phyloP scores from a whole-genome alignment of 202 grass and related monocot genomes.

The Brachypodium distachyon region DNA sequence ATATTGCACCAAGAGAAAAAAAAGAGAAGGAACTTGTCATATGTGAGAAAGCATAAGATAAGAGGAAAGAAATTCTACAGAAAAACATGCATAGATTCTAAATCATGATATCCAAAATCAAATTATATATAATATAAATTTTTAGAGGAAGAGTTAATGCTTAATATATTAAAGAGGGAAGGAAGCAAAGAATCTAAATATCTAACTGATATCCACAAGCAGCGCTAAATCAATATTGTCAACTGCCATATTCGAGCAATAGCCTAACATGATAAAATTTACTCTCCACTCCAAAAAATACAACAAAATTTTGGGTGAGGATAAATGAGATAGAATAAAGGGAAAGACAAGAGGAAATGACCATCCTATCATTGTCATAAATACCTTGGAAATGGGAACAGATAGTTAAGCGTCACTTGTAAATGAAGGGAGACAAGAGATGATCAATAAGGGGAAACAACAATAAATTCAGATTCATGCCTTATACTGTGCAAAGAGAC shows the following conservation, averaged over 20 bases:
- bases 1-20: neutral
- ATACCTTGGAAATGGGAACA: neutral
- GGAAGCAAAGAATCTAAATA: neutral
- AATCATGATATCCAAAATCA: neutral
- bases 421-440: neutral
- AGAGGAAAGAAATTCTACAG: neutral
- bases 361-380: neutral
- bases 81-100: neutral
- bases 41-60: neutral
- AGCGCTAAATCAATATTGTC: neutral
- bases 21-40: neutral
- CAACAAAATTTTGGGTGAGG: neutral
- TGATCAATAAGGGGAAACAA: neutral
- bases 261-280: neutral
- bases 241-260: constrained; percentile 17
- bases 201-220: neutral
- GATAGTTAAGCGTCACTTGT: too few species aligned
- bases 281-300: neutral
- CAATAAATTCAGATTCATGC: neutral
- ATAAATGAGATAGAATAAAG: neutral
- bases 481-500: neutral
- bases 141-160: neutral
- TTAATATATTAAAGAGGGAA: neutral
- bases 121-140: neutral
- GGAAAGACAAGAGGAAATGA: neutral